phyloP scores from a whole-genome alignment of 2,329 filamentous ascomycete species.

The Cercospora sesami region DNA sequence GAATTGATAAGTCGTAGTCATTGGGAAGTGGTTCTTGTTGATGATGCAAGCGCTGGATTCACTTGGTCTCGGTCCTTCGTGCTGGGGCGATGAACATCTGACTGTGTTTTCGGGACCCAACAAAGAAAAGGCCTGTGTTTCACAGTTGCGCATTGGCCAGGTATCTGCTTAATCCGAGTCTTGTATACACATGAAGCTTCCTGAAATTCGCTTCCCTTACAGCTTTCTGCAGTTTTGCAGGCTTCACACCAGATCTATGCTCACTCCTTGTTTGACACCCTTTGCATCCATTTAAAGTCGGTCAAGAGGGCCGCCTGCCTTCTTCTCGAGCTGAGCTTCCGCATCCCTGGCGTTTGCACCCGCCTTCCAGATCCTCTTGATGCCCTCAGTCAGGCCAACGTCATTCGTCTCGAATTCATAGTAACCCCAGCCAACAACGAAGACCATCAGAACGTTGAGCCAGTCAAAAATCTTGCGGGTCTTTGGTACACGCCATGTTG shows the following conservation, averaged over 20 bases:
- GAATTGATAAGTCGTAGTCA: not conserved
- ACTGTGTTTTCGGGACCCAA: not conserved
- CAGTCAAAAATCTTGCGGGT: conserved; percentile 69
- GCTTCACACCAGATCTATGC: not conserved
- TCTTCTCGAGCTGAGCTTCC: conserved; percentile 23
- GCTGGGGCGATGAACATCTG: not conserved
- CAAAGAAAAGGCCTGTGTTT: not conserved
- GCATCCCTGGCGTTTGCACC: conserved; percentile 27
- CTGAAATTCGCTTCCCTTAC: not conserved
- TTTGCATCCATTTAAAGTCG: not conserved
- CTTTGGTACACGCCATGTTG: conserved; percentile 66
- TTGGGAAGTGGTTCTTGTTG: not conserved
- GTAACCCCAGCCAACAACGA: conserved; percentile 79
- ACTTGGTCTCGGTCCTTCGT: not conserved
- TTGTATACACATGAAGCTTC: not conserved
- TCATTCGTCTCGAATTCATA: conserved; percentile 99
- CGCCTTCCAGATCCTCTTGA: conserved; percentile 88
- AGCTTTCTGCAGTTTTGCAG: not conserved
- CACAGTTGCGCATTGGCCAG: not conserved
- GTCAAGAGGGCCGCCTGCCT: conserved; percentile 13
- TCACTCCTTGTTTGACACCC: not conserved
- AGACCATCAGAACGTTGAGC: conserved; percentile 74
- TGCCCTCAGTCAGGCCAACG: conserved; percentile 84
- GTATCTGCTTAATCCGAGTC: not conserved
- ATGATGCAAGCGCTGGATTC: not conserved